Percentiles rank a stretch among this genome's conserved stretches.
phyloP scores from a whole-genome alignment of 352 stramenopile species.

The Halophytophthora polymorphica region DNA sequence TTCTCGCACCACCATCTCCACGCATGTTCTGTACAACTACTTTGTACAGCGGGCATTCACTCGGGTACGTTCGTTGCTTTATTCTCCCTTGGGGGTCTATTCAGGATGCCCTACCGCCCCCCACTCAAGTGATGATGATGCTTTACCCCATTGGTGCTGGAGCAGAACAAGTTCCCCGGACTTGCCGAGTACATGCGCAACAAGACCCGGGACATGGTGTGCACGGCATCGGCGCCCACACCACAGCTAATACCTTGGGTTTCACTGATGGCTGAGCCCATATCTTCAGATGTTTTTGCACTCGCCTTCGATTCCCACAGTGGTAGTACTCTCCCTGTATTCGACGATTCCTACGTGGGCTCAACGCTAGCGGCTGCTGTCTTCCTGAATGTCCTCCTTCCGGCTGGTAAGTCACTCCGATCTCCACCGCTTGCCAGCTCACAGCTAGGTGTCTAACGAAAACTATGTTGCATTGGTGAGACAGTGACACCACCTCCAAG shows the following conservation, averaged over 20 bases:
- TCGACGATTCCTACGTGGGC: conserved; percentile 52
- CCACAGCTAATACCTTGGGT: conserved; percentile 6
- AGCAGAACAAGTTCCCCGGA: conserved; percentile 71
- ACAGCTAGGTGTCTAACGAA: conserved; percentile 1
- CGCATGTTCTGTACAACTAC: conserved; percentile 74
- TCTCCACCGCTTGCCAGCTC: background rate
- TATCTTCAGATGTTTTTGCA: conserved; percentile 19
- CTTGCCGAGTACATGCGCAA: conserved; percentile 73
- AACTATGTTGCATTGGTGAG: conserved; percentile 1
- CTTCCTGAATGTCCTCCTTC: conserved; percentile 74
- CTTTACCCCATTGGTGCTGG: background rate
- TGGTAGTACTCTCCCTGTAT: conserved; percentile 25
- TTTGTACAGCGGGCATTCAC: conserved; percentile 64
- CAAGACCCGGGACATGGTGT: conserved; percentile 71
- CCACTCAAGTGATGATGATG: background rate
- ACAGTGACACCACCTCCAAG: conserved; percentile 61
- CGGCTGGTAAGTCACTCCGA: conserved; percentile 35
- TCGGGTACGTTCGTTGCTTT: conserved; percentile 36
- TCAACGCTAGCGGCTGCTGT: conserved; percentile 60
- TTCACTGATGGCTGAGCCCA: background rate
- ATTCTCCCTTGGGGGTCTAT: conserved; percentile 6
- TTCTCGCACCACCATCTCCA: conserved; percentile 12
- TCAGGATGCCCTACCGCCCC: background rate
- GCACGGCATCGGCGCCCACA: conserved; percentile 21
- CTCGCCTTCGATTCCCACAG: conserved; percentile 47